These are phyloP conservation scores for Hymenoscyphus repandus DNA, from an alignment of 2,329 filamentous ascomycete species.

Conservation along the genomic window DNA sequence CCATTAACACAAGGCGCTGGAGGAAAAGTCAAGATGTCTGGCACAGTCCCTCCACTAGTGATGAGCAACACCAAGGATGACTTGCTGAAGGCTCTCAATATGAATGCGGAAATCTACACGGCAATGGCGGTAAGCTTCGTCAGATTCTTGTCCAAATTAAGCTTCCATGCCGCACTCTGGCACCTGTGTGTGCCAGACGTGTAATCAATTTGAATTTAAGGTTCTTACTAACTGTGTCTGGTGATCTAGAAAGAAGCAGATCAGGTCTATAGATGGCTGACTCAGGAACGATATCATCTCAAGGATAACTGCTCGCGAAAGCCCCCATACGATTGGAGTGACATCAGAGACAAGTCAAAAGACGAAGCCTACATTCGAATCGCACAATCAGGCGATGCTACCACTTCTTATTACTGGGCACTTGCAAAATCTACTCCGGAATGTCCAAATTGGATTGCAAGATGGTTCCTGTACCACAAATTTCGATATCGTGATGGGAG, in stretches of 20 bases:
- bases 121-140: conserved; percentile 28
- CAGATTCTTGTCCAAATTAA: neutral
- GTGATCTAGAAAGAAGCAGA: conserved; percentile 30
- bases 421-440: conserved; percentile 18
- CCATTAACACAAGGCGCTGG: neutral
- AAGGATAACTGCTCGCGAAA: conserved; percentile 28
- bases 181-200: neutral
- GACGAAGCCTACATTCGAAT: conserved; percentile 28
- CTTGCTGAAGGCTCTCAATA: conserved; percentile 25
- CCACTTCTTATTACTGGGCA: conserved; percentile 28
- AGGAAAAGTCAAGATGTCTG: conserved; percentile 15
- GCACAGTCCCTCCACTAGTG: conserved; percentile 17
- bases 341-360: conserved; percentile 29
- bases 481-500: conserved; percentile 32
- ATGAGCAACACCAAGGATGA: conserved; percentile 32
- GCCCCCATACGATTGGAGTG: conserved; percentile 32
- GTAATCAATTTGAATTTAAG: conserved; percentile 5
- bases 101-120: conserved; percentile 24
- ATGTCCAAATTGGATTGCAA: conserved; percentile 31
- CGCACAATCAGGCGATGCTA: conserved; percentile 17
- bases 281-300: conserved; percentile 24
- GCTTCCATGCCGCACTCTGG: neutral
- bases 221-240: conserved; percentile 20
- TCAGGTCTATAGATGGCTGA: conserved; percentile 28
- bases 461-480: conserved; percentile 32